A percentile compares a stretch with the other conserved stretches of the same genome.
phyloP scores from a whole-genome alignment of 495 filamentous ascomycete species.

The Daldinia grandis region DNA sequence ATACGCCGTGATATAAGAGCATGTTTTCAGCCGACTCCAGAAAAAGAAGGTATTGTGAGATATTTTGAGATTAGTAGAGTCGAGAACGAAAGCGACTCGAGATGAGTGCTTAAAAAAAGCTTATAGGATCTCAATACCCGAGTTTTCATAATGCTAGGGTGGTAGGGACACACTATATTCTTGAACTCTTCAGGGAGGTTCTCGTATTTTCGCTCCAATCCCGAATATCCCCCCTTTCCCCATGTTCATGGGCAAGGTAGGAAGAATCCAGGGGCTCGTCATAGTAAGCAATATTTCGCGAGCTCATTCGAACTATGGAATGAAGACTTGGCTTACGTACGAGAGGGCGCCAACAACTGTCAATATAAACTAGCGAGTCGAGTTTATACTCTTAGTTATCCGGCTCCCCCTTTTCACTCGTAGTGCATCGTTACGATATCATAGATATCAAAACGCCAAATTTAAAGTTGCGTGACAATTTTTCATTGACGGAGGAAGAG shows the following conservation, averaged over 20 bases:
- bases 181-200: not conserved
- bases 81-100: not conserved
- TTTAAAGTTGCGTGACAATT: not conserved
- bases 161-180: not conserved
- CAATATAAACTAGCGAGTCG: not conserved
- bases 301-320: not conserved
- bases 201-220: not conserved
- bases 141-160: not conserved
- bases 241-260: not conserved
- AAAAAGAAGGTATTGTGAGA: not conserved
- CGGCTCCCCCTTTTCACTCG: too few species aligned
- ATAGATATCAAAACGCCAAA: not conserved
- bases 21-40: not conserved
- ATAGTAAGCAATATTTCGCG: not conserved
- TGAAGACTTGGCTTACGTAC: not conserved
- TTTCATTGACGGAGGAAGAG: not conserved
- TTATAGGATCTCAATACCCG: not conserved
- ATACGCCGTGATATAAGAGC: not conserved
- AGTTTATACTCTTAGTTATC: not conserved
- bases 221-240: not conserved
- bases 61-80: not conserved
- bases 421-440: not conserved
- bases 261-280: not conserved
- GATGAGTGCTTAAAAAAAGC: not conserved
- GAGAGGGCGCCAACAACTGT: not conserved